Conservation (phyloP, 768 basidiomycete species). For the Auricularia auricula-judae region DNA sequence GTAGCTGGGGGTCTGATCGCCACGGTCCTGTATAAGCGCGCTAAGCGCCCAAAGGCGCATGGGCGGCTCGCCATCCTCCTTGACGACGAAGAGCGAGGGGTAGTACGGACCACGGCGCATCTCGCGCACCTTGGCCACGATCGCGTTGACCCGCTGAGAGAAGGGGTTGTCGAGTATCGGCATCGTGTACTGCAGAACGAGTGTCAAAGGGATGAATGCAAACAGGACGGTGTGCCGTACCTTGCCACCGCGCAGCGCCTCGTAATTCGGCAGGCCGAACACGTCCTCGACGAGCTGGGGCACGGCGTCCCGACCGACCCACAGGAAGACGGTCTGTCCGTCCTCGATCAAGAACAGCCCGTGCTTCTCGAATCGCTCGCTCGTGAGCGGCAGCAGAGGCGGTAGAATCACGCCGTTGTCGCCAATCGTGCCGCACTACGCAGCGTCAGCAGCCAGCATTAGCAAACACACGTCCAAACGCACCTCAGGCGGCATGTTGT, state of each 20-base stretch:
- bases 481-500: slow-evolving; percentile 92
- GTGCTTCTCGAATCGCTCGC: slow-evolving; percentile 90
- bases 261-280: slow-evolving; percentile 82
- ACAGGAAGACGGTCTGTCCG: slow-evolving; percentile 94
- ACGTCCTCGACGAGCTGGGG: slow-evolving; percentile 90
- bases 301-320: slow-evolving; percentile 98
- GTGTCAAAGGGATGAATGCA: not conserved
- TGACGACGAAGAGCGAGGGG: slow-evolving; percentile 91
- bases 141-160: slow-evolving; percentile 89
- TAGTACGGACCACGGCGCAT: slow-evolving; percentile 87
- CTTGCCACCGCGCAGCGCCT: slow-evolving; percentile 88
- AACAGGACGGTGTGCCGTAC: slow-evolving; percentile 27
- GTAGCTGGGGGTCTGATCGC: slow-evolving; percentile 91
- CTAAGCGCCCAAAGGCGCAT: slow-evolving; percentile 93
- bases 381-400: slow-evolving; percentile 77
- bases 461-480: slow-evolving; percentile 10
- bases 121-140: slow-evolving; percentile 91
- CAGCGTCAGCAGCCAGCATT: slow-evolving; percentile 1
- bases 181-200: slow-evolving; percentile 57
- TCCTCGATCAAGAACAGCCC: slow-evolving; percentile 96
- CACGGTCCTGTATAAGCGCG: slow-evolving; percentile 88
- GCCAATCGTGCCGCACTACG: slow-evolving; percentile 80
- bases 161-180: slow-evolving; percentile 86
- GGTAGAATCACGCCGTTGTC: slow-evolving; percentile 85
- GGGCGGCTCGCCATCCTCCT: slow-evolving; percentile 95